Base-by-base conservation (phyloP, 2,329 filamentous ascomycete species). In the Fusarium torreyae region DNA sequence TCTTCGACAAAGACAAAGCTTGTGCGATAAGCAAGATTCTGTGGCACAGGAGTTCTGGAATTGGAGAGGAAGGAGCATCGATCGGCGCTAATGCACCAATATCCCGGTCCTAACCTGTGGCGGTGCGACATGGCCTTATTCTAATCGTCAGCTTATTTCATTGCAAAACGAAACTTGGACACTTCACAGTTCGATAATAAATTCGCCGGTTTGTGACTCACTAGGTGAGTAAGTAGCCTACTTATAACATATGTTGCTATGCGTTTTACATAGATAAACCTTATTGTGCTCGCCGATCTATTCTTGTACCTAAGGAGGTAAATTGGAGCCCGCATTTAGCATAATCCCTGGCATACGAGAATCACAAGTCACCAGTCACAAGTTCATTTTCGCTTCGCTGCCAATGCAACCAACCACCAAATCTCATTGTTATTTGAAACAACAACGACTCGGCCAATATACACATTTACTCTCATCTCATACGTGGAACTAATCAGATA, bases 41-140 rank as follows among this genome's bases (percentile, higher is more conserved):
- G 48, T 64, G 51, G 43, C 56, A 60, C 63, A 63, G 20, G 33
- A 40, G 42, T 75, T 76, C 74, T 76, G 72, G 69, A 74, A 73
- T 58, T 69, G 36, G 31, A 53, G 54, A 69, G 63, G 58, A 67
- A 63, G 48, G 52, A 57, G 53, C 61, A 63, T 66, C 59, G 76
- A 78, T 78, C 77, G 77, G 62, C 77, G 77, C 77, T 79, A 79
- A 79, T 78, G 77, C 77, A 75, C 62, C 45, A 38, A 36, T 61
- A 72, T 56, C 72, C 70, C 43, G 43, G 67, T 46, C 52, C 56
- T 42, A 64, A 76, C 74, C 74, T 75, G 77, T 78, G 77, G 77
- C 77, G 76, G 77, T 79, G 77, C 76, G 73, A 69, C 51, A 68
- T 72, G 50, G 17, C 45, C 50, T 63, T 26, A 44, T 48, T 43